These are phyloP conservation scores for Colletotrichum sp. DNA, from an alignment of 2,329 filamentous ascomycete genomes.

Conservation along the genomic window DNA sequence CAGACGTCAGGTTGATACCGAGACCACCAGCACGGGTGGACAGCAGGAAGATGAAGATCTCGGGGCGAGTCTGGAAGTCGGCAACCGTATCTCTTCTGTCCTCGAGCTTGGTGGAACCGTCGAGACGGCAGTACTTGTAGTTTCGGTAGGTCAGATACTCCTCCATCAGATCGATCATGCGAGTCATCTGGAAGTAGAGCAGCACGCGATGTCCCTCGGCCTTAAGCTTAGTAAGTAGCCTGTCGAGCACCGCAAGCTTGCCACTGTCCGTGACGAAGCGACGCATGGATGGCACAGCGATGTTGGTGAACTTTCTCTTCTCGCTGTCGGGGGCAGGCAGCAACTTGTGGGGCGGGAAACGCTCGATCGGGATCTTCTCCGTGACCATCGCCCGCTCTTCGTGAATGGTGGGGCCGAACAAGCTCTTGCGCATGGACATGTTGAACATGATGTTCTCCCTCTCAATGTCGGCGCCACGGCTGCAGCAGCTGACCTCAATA, in stretches of 20 bases:
- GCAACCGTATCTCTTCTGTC: constrained; percentile 95
- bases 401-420: constrained; percentile 70
- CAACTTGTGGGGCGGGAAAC: constrained; percentile 68
- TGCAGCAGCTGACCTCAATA: constrained; percentile 79
- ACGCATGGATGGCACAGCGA: constrained; percentile 93
- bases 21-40: constrained; percentile 96
- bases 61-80: constrained; percentile 92
- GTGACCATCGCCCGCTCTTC: constrained; percentile 80
- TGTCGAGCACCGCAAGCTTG: constrained; percentile 90
- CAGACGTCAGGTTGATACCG: constrained; percentile 95
- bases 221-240: constrained; percentile 88
- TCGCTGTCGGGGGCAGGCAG: constrained; percentile 81
- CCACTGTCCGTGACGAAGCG: constrained; percentile 98
- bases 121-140: constrained; percentile 97
- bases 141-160: constrained; percentile 98
- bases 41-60: constrained; percentile 96
- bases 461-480: constrained; percentile 69
- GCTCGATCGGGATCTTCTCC: constrained; percentile 69
- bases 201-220: constrained; percentile 91
- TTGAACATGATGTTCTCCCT: constrained; percentile 82
- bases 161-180: constrained; percentile 99
- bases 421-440: constrained; percentile 70
- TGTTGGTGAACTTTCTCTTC: constrained; percentile 87
- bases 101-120: constrained; percentile 96
- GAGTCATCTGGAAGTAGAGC: constrained; percentile 99